Evolutionary conservation across 148 eudicot genomes (phyloP), one percentile per base, ranked within the genome.

Genomic region (Silene conica): DNA sequence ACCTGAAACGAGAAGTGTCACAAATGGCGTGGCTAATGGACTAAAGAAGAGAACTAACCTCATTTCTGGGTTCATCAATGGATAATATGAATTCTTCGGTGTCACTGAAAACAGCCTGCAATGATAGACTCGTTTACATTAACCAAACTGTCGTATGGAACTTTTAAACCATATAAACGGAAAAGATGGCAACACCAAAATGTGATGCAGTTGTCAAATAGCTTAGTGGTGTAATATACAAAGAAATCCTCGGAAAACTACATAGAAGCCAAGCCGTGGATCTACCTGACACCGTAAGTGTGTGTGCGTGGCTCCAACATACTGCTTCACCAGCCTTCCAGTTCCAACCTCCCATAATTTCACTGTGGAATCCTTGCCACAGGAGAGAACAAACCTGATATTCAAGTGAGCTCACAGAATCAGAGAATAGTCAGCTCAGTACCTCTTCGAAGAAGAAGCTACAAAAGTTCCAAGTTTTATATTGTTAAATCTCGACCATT

Each of bases 331-430:
- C 86, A 92, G 75, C 81, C 90, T 85, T 74, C 97, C 96, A n/a
- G 93, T 87, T 73, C 92, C 93, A 85, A 92, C 90, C 76, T 92
- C 96, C 97, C 97, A 90, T 20, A 92, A 86, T 81, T 90, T 92
- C 56, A 92, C 89, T 0, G 85, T 81, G 50, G 97, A 89, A 84
- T 92, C 94, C 78, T 89, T 92, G 70, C 92, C 92, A 46, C 86
- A 86, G 52, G 97, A 92, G 41, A 90, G 96, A 76, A 92, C 74
- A 83, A 77, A 92, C 83, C 97, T 92, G 81, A 21, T 69, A 41
- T 67, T 46, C 64, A 16, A 28, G 48, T 43, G 56, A 75, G 21
- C 38, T 41, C 48, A 73, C 67, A 58, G 14, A 60, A 68, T 45
- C 58, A 21, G 41, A 73, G 31, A 50, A 15, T 25, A 6, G 43